These are phyloP conservation scores for Salix viminalis DNA, from an alignment of 345 rosid species.

Conservation along the genomic window DNA sequence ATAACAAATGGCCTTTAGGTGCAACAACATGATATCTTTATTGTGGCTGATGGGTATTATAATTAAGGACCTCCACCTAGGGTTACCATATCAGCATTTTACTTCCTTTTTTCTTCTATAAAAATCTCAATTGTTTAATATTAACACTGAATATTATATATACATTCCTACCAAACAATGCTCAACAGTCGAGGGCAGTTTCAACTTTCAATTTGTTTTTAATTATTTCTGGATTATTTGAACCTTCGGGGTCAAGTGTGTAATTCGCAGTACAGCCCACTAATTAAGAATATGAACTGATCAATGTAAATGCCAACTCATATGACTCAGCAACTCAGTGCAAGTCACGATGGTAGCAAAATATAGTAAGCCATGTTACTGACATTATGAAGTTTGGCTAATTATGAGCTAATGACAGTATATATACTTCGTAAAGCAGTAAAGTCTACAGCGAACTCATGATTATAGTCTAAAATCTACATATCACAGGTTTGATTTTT, in stretches of 20 bases:
- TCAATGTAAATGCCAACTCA: not conserved
- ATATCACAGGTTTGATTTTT: not conserved
- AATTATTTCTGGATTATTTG: not conserved
- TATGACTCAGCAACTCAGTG: not conserved
- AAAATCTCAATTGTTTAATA: not conserved
- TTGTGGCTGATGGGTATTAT: no score
- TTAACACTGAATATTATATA: not conserved
- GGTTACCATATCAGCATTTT: not conserved
- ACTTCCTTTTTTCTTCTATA: not conserved
- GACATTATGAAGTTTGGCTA: not conserved
- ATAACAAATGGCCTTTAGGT: not conserved
- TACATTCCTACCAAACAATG: not conserved
- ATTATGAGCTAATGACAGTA: not conserved
- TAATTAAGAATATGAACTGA: not conserved
- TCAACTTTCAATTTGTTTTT: not conserved
- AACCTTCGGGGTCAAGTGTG: not conserved
- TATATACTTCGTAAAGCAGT: not conserved
- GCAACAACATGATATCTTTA: not conserved
- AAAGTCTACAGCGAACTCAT: not conserved
- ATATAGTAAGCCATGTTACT: not conserved
- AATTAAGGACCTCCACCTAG: no score
- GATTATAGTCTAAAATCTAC: not conserved
- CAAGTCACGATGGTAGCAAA: not conserved
- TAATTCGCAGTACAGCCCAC: not conserved
- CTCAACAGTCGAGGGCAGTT: not conserved